Evolutionary conservation across 2,329 filamentous ascomycete genomes (phyloP), one percentile per base, ranked within the genome.

Genomic region (Sporothrix variecibatus): DNA sequence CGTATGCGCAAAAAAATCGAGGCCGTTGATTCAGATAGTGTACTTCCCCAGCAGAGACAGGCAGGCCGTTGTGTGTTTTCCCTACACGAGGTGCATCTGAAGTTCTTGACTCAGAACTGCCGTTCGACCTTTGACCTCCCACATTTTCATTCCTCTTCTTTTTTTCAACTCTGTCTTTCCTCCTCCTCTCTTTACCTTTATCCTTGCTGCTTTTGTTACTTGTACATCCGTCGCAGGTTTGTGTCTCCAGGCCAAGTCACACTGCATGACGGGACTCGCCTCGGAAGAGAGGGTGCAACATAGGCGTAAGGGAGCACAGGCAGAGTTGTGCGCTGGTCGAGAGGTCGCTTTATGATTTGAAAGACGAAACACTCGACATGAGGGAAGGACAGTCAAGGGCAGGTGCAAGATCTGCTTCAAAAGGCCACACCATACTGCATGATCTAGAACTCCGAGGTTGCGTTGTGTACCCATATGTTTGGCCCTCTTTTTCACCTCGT

Each of bases 391-490:
- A 40, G 43, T 20, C 34, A 71, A 67, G 62, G 53, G 40, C 12
- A 49, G 31, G 71, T 70, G 76, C 73, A 51, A 78, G 75, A 78
- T 77, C 76, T 77, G 65, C 72, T 40, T 71, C 72, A 69, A 43
- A 26, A 43, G 58, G 40, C 56, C n/a, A 43, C 69, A 60, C 60
- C 34, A 60, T 12, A 72, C 75, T 77, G 75, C 77, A 76, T 76
- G 74, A 78, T 78, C 77, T 76, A 68, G 70, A 76, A 75, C 65
- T 46, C 67, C 70, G 28, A 46, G 38, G 46, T 49, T 51, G 72
- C n/a, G 49, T 46, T 65, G 75, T 75, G 71, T 74, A 58, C 31
- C 75, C 72, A 34, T 65, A 23, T 26, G 20, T 31, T 12, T 73
- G n/a, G 9, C 20, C 31, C n/a, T n/a, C n/a, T 8, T 31, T 53